These are phyloP conservation scores for Stephanodiscus triporus DNA, from an alignment of 108 stramenopile genomes.

Conservation along the genomic window DNA sequence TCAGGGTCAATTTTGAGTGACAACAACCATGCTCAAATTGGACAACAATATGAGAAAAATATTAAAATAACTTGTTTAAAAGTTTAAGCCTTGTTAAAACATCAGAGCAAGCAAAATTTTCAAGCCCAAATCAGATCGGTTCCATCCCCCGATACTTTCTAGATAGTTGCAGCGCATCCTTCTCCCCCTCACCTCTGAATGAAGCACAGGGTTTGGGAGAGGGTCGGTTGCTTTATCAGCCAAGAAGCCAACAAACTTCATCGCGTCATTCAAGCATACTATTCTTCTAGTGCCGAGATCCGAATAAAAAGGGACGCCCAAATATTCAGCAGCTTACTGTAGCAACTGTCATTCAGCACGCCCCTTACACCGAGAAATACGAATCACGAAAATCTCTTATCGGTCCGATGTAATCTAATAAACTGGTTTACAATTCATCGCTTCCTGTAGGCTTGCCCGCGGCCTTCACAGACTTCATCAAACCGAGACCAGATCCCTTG, in stretches of 20 bases:
- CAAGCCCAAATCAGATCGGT: not conserved
- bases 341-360: not conserved
- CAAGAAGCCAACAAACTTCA: constrained; percentile 8
- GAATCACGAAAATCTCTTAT: too few relatives aligned
- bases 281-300: constrained; percentile 15
- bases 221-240: constrained; percentile 31
- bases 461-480: constrained; percentile 85
- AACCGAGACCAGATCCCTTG: constrained; percentile 80
- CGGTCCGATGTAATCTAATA: too few relatives aligned
- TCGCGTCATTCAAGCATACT: constrained; percentile 39
- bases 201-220: constrained; percentile 43
- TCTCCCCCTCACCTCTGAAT: constrained; percentile 37
- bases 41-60: too few relatives aligned
- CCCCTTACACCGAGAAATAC: not conserved
- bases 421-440: constrained; percentile 60
- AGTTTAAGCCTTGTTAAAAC: not conserved
- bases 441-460: constrained; percentile 50
- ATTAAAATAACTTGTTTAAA: too few relatives aligned
- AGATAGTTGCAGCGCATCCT: constrained; percentile 40
- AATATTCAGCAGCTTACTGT: not conserved
- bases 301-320: constrained; percentile 2
- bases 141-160: constrained; percentile 8
- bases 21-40: too few relatives aligned
- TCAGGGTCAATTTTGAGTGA: too few relatives aligned
- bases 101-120: not conserved